Evolutionary conservation across 1,139 yeast species (phyloP), one percentile per base, ranked within the genome.

Genomic region (Nakaseomyces glabratus): DNA sequence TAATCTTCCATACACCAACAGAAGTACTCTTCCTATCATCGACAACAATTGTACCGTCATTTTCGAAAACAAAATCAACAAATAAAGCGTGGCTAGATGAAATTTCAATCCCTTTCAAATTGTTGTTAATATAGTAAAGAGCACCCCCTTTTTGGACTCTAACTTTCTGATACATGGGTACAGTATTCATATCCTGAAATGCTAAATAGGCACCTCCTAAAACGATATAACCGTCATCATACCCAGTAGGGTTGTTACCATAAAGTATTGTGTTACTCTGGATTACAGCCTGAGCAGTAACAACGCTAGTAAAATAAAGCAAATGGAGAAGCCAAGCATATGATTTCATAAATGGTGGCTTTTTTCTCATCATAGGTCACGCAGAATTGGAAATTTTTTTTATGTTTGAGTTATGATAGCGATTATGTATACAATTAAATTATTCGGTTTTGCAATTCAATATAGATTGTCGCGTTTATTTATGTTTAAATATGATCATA

Each of bases 111-210:
- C 30, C 30, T 11, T 14, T 4, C n/a, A 4, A 5, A 4, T 10
- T 10, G 15, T 26, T 26, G 30, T 26, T 26, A 18, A 26, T 10
- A n/a, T 11, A 20, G 13, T 26, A 26, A 14, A 14, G 18, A 4
- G 30, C 21, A 26, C 30, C 30, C 8, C 21, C 21, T n/a, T 26
- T 20, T 17, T 26, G 14, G 15, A 26, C 13, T n/a, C 21, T 26
- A 4, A 26, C 21, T 18, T 26, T 20, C 10, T 7, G 6, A n/a
- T 26, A 26, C 30, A 26, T 26, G n/a, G n/a, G 16, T 6, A 26
- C 30, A 9, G 15, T 10, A 12, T 18, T 26, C 4, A 21, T 26
- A 15, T 26, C 30, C n/a, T 11, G 21, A 17, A 17, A 21, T 6
- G 30, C 30, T 4, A 26, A n/a, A 18, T 26, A 26, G 6, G 30